Conservation (phyloP, 1,139 yeast genomes). For the Saccharomyces hybrid region DNA sequence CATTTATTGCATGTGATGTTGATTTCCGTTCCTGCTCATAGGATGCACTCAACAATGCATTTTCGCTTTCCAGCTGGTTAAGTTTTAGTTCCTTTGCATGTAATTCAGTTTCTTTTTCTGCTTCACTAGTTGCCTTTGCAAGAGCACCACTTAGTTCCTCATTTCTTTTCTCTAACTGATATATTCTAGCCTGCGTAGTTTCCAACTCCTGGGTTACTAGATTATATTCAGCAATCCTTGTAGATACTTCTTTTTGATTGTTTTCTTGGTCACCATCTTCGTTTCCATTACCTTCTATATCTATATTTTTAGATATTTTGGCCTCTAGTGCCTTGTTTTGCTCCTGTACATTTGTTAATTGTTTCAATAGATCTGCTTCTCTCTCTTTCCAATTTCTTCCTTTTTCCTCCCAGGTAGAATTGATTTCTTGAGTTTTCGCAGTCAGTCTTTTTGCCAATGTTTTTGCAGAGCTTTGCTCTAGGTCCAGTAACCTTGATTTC, state of each 20-base stretch:
- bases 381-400: constrained; percentile 53
- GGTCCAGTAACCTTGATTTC: constrained; percentile 50
- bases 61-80: constrained; percentile 57
- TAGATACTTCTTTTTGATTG: constrained; percentile 34
- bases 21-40: constrained; percentile 41
- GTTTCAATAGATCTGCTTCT: constrained; percentile 40
- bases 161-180: constrained; percentile 71
- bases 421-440: constrained; percentile 58
- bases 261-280: constrained; percentile 30
- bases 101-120: constrained; percentile 28
- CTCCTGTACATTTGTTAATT: constrained; percentile 41
- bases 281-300: constrained; percentile 28
- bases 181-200: constrained; percentile 55
- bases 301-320: constrained; percentile 46
- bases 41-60: constrained; percentile 55
- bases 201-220: constrained; percentile 70
- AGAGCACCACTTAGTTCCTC: constrained; percentile 64
- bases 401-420: constrained; percentile 53
- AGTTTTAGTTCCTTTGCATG: constrained; percentile 39
- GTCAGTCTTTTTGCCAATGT: constrained; percentile 38
- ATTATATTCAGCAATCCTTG: constrained; percentile 38
- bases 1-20: constrained; percentile 32
- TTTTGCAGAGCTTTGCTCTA: constrained; percentile 54
- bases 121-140: constrained; percentile 36
- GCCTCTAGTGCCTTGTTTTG: constrained; percentile 44